Base-by-base conservation (phyloP, 2,329 filamentous ascomycete species). In the Cladorrhinum sp. region DNA sequence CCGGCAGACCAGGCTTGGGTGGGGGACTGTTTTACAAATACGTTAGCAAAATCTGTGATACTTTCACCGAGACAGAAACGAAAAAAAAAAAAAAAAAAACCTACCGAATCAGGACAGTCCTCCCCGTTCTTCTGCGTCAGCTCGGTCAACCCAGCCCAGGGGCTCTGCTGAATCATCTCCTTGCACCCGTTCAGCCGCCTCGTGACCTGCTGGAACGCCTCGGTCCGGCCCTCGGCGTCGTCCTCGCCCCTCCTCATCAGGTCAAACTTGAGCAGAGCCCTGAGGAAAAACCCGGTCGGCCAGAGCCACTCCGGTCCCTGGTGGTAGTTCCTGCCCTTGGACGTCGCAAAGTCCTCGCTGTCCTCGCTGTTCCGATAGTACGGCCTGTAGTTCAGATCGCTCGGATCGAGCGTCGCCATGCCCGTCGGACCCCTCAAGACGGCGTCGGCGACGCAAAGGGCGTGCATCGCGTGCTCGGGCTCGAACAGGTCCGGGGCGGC, bases 281-380 rank as follows among this genome's bases (percentile, higher is more conserved):
- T 87, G 21, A 97, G 81, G 81, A 96, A 99, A 80, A 92, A 99
- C 3, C 95, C 95, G 1, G 92, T 94, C 0, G 94, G 96, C 95
- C 95, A 99, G 23, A 97, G 79, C 95, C 95, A 99, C 74, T 99
- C 95, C 0, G 95, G 96, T 3, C 95, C 95, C 74, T 98, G 94
- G 75, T 99, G 95, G 77, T 99, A 99, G 76, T 98, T 99, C 60
- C 95, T 84, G 55, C 95, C 95, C 76, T 98, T 98, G 68, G 90
- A 87, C 0, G 94, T 98, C 10, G 91, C 85, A 71, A 97, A 98
- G 74, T 98, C 91, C 12, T 85, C 86, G 62, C 89, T 94, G 75
- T 99, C 95, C 71, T 98, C 94, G 67, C 89, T 90, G 78, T 99
- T 99, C 80, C 89, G 87, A 78, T 99, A 99, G 79, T 95, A 91